Conservation (phyloP, 73 alveolate species). For the Tetrahymena thermophila region DNA sequence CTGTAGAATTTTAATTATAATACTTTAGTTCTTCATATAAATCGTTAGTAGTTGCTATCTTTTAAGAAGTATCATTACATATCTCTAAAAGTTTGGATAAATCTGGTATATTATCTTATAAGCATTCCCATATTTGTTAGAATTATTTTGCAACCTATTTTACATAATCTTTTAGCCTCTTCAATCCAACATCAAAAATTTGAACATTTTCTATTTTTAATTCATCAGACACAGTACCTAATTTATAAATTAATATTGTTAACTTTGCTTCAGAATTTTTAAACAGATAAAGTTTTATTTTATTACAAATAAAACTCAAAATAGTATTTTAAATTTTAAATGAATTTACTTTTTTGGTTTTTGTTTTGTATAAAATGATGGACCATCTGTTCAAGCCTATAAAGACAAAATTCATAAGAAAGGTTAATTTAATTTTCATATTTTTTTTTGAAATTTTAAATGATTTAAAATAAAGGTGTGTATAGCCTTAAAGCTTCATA, state of each 20-base stretch:
- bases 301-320: no score
- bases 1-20: slow-evolving; percentile 16
- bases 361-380: background rate
- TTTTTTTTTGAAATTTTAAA: slow-evolving; percentile 12
- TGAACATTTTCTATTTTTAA: slow-evolving; percentile 20
- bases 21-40: slow-evolving; percentile 5
- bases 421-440: slow-evolving; percentile 23
- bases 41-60: slow-evolving; percentile 4
- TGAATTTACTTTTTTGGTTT: slow-evolving; percentile 15
- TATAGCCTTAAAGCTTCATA: slow-evolving; percentile 36
- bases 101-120: slow-evolving; percentile 27
- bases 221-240: background rate
- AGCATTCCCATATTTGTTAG: slow-evolving; percentile 16
- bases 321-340: background rate
- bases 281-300: no score
- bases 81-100: slow-evolving; percentile 18
- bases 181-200: slow-evolving; percentile 28
- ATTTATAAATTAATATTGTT: background rate
- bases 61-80: slow-evolving; percentile 5
- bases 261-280: background rate
- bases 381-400: slow-evolving; percentile 10
- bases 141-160: slow-evolving; percentile 7
- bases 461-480: slow-evolving; percentile 4
- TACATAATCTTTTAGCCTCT: background rate
- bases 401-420: slow-evolving; percentile 27